These are phyloP conservation scores for Globisporangium cystogenes DNA, from an alignment of 352 stramenopile genomes.

Conservation along the genomic window DNA sequence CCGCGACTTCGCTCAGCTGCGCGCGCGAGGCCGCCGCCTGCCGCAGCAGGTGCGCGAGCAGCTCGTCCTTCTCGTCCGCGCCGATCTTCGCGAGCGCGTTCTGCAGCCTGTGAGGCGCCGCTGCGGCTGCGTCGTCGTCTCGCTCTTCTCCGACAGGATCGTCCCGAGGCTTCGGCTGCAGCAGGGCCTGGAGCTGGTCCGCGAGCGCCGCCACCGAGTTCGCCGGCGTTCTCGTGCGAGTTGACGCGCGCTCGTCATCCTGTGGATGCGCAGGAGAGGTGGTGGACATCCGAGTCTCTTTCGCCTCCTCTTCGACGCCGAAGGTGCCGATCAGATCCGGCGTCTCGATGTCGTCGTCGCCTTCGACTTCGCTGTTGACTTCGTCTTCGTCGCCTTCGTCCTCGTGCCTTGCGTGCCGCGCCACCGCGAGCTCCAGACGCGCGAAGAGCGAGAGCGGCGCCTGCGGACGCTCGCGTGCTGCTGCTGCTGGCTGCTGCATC, in stretches of 20 bases:
- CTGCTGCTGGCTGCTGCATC: too few species aligned
- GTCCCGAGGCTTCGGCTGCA: constrained; percentile 13
- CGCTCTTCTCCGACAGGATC: too few species aligned
- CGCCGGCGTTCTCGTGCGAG: not conserved
- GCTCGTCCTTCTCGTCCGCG: constrained; percentile 41
- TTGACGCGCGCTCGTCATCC: too few species aligned
- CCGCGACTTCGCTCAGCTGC: constrained; percentile 43
- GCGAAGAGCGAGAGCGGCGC: constrained; percentile 14
- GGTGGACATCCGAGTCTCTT: not conserved
- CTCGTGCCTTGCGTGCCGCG: constrained; percentile 6
- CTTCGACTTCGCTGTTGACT: too few species aligned
- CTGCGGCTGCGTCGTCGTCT: constrained; percentile 1
- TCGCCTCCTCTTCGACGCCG: not conserved
- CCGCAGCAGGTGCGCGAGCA: constrained; percentile 44
- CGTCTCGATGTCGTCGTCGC: too few species aligned
- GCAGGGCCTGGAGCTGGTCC: constrained; percentile 20
- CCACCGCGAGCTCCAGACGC: constrained; percentile 21
- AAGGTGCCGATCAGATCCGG: too few species aligned
- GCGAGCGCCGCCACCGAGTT: constrained; percentile 21
- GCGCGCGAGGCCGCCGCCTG: constrained; percentile 27
- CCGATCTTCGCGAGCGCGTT: constrained; percentile 46
- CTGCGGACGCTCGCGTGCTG: too few species aligned
- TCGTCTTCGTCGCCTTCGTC: not conserved
- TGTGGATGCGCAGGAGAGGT: not conserved
- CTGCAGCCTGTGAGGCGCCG: not conserved